Evolutionary conservation across 345 rosid species (phyloP).

Genomic region (Lagerstroemia speciosa): DNA sequence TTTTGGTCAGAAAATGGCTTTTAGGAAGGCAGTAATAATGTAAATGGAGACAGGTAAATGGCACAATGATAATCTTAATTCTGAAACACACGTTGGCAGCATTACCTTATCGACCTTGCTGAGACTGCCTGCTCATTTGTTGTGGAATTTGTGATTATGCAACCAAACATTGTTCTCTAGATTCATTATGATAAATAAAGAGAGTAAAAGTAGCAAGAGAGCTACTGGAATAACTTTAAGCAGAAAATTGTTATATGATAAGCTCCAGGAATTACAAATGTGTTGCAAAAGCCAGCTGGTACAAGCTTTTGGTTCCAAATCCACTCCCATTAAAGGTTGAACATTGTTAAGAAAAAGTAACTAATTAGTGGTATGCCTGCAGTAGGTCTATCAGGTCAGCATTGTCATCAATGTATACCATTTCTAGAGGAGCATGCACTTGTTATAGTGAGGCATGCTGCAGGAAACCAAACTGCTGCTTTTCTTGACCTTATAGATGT

Average conservation of each 20-base stretch:
- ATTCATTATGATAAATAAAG: not conserved
- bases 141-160: not conserved
- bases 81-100: not conserved
- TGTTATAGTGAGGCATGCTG: not conserved
- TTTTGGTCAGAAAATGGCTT: not conserved
- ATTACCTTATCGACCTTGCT: not conserved
- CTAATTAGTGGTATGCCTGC: not conserved
- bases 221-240: not conserved
- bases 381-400: not conserved
- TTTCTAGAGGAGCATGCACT: not conserved
- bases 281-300: not conserved
- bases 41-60: not conserved
- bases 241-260: not conserved
- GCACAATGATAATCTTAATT: not conserved
- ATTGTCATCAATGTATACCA: not conserved
- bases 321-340: not conserved
- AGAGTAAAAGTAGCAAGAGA: not conserved
- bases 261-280: not conserved
- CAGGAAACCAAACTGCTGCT: not conserved
- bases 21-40: not conserved
- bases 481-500: not conserved
- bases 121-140: not conserved
- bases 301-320: not conserved
- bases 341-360: not conserved
- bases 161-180: not conserved